Base-by-base conservation (phyloP, 108 stramenopile genomes). In the Nitzschia palea region DNA sequence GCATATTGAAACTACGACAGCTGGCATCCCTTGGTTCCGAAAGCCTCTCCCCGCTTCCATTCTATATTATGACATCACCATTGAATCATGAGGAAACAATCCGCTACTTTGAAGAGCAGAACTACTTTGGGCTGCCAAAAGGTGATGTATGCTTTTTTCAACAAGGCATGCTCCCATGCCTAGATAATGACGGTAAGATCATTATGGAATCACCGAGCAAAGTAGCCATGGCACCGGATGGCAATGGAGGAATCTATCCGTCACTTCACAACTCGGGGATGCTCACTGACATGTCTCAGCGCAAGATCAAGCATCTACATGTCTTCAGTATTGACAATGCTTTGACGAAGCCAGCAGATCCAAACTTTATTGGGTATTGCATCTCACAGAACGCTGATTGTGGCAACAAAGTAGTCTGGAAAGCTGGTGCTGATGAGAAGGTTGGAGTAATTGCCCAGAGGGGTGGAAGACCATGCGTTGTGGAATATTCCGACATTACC, bases 41-140 rank as follows among this genome's bases (percentile, higher is more conserved):
- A 1, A 44, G 50, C 28, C 17, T 68, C 55, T 25, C 35, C 3
- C 59, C 59, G 18, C 18, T 96, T 31, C 96, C 97, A 5, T 86
- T 95, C 59, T 97, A 94, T 73, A 82, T 99, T 71, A 99, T 99
- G 98, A 99, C 98, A 15, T 95, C 93, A 67, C 96, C 97, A 2
- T 55, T 96, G 34, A 99, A 98, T 67, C 93, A 98, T 79, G 79
- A 81, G 22, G 84, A 80, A 20, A 98, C 97, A 10, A 65, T 66
- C 9, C 48, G 50, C 5, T 98, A 83, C 76, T 99, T 98, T 71
- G 55, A 58, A 27, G 45, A 68, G 1, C 70, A 96, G 67, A 63
- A 81, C 26, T 82, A 78, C 67, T 98, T 97, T 81, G 97, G 95
- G 52, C 58, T 97, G 4, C 70, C 64, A 23, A 40, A 76, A 20